Evolutionary conservation across 768 basidiomycete species (phyloP), one percentile per base, ranked within the genome.

Genomic region (Boletus rubropictus): DNA sequence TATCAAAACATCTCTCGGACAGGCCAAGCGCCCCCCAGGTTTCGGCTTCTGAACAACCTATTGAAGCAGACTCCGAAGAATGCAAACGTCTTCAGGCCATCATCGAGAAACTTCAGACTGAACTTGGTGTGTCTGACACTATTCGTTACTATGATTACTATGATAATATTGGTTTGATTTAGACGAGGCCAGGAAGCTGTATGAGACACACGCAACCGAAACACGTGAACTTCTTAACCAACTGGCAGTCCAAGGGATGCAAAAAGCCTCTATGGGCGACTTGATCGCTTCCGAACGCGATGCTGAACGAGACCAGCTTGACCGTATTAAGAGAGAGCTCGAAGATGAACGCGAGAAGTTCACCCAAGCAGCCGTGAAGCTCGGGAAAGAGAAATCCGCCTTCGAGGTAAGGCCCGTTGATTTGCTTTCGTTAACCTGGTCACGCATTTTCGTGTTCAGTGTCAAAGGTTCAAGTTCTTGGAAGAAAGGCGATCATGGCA

Each of bases 401-500:
- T 62, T 89, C 11, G 85, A 89, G 78, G 88, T 87, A 60, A 37
- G 48, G 48, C 46, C 25, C n/a, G 0, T 36, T 31, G n/a, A 46
- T 34, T 12, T 44, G 12, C 40, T 41, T 44, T 27, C 14, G 21
- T 22, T 18, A n/a, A 22, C 15, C n/a, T 22, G 18, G 12, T 36
- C 36, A 35, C 48, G 50, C 32, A 58, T 34, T 32, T 27, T 28
- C 22, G 28, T 21, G 37, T 33, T 42, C 54, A 89, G 86, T 76
- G 75, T 9, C 82, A 86, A 57, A 75, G 78, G 18, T 58, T 79
- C 22, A 74, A 72, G 45, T 72, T 88, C 34, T 36, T 77, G 39
- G 84, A 88, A 52, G 86, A 89, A 61, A 84, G 79, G 57, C 76
- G 82, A n/a, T 68, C 74, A n/a, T 87, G 83, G 86, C 75, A 82